Evolutionary conservation across 345 rosid species (phyloP).

Genomic region (Sonneratia caseolaris): DNA sequence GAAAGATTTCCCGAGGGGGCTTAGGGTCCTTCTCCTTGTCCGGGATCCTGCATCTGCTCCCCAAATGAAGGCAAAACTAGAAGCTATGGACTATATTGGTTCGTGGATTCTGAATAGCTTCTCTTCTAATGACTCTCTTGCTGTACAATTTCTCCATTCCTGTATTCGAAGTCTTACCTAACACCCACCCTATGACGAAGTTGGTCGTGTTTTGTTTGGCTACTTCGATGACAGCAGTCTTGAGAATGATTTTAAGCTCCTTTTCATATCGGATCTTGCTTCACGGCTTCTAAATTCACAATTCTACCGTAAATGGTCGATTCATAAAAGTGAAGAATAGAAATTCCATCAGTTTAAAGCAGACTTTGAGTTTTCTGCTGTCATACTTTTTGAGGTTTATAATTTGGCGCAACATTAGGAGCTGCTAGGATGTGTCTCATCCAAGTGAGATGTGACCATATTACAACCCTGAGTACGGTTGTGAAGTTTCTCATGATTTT

Average conservation of each 20-base stretch:
- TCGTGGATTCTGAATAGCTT: slow-evolving; percentile 18
- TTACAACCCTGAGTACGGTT: too few relatives aligned
- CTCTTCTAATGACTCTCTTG: neutral
- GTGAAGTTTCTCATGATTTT: too few relatives aligned
- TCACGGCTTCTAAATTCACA: too few relatives aligned
- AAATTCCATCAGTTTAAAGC: neutral
- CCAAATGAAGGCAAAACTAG: slow-evolving; percentile 64
- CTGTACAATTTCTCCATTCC: too few relatives aligned
- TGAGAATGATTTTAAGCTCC: too few relatives aligned
- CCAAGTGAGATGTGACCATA: neutral
- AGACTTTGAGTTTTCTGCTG: neutral
- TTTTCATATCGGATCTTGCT: neutral
- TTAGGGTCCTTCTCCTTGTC: slow-evolving; percentile 77
- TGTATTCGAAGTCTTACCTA: too few relatives aligned
- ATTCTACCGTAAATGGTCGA: neutral
- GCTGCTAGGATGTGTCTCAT: neutral
- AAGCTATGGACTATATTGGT: slow-evolving; percentile 90
- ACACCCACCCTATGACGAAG: too few relatives aligned
- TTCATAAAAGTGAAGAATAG: neutral
- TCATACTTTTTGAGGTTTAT: neutral
- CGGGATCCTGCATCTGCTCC: slow-evolving; percentile 41
- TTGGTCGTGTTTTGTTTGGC: too few relatives aligned
- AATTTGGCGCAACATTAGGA: neutral
- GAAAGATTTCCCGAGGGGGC: slow-evolving; percentile 96
- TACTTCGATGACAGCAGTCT: too few relatives aligned